Evolutionary conservation across 208 protist species (phyloP).

Genomic region (Acanthamoeba royreba): DNA sequence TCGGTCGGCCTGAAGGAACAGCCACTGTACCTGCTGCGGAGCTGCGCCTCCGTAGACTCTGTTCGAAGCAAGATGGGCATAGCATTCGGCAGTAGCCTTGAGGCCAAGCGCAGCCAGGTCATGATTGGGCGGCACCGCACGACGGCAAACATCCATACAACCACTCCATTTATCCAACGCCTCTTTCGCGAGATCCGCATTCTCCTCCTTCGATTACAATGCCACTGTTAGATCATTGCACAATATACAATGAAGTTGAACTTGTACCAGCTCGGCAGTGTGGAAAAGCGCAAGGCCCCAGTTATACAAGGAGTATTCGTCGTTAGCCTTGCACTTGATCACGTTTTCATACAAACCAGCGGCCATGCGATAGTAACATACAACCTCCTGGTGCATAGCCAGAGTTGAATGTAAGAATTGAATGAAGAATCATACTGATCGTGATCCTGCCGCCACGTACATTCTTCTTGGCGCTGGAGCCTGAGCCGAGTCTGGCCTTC

Average conservation of each 20-base stretch:
- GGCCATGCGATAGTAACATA: not conserved
- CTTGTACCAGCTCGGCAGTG: not conserved
- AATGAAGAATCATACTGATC: not conserved
- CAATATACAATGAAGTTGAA: not conserved
- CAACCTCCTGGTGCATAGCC: not conserved
- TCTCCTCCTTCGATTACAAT: not conserved
- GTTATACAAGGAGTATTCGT: conserved; percentile 22
- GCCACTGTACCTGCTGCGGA: not conserved
- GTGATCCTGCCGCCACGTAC: not conserved
- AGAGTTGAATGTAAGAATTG: not conserved
- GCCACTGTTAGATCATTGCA: not conserved
- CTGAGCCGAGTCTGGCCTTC: not conserved
- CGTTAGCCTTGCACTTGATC: conserved; percentile 27
- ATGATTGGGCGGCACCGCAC: not conserved
- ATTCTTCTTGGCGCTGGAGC: not conserved
- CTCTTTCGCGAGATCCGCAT: not conserved
- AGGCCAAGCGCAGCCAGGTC: not conserved
- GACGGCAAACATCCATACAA: not conserved
- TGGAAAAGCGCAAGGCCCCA: not conserved
- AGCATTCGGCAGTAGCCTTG: conserved; percentile 6
- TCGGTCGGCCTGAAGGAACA: not conserved
- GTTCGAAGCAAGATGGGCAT: not conserved
- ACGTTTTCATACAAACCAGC: conserved; percentile 13
- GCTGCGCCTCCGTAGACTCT: not conserved
- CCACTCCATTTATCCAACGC: not conserved